Percentiles rank a stretch among this genome's conserved stretches.
Conservation (phyloP, 345 rosid species). For the Bruguiera gymnorhiza region DNA sequence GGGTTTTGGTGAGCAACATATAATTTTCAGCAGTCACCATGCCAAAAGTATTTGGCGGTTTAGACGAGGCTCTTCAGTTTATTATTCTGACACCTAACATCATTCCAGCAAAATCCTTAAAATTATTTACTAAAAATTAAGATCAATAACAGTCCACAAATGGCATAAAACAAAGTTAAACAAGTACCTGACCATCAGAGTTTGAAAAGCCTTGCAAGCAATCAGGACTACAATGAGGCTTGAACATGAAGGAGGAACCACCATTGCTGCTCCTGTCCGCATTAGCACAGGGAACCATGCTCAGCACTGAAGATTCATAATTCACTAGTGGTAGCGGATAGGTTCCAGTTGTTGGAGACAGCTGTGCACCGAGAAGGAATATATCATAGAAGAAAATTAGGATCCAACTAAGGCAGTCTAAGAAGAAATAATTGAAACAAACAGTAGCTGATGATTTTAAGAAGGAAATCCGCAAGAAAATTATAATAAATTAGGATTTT, state of each 20-base stretch:
- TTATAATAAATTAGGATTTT: too few species aligned
- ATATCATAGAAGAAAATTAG: background rate
- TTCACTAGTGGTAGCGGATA: constrained; percentile 31
- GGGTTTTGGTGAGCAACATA: too few species aligned
- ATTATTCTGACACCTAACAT: too few species aligned
- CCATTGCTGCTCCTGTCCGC: constrained; percentile 11
- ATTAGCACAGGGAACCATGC: constrained; percentile 16
- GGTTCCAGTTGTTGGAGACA: constrained; percentile 90
- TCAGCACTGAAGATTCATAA: constrained; percentile 27
- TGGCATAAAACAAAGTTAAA: background rate
- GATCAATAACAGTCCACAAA: background rate
- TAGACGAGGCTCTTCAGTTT: too few species aligned
- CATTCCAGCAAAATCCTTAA: too few species aligned
- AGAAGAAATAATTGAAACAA: background rate
- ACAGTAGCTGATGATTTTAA: background rate
- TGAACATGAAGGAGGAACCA: constrained; percentile 25
- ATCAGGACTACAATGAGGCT: constrained; percentile 21
- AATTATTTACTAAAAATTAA: background rate
- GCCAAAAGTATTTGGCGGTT: too few species aligned
- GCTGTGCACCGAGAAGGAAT: constrained; percentile 18
- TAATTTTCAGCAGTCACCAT: too few species aligned
- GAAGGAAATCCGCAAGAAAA: too few species aligned
- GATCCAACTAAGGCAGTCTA: too few species aligned
- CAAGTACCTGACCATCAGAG: constrained; percentile 36
- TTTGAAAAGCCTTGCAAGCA: constrained; percentile 21